Evolutionary conservation across 352 stramenopile genomes (phyloP), one percentile per base, ranked within the genome.

Genomic region (Pythium grandisporangium): DNA sequence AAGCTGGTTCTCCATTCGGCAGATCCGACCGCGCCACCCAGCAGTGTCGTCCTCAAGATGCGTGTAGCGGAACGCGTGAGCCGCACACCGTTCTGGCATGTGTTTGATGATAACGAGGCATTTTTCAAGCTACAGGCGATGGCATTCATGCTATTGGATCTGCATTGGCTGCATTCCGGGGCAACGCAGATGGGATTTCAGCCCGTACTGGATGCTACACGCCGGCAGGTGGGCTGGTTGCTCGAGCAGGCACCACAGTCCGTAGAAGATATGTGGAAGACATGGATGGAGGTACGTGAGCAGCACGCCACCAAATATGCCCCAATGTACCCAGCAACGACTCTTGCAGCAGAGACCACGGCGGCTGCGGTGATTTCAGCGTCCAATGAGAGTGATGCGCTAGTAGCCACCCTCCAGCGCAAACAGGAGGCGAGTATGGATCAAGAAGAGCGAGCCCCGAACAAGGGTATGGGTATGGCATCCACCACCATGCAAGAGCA

Each of bases 121-220:
- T 82, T 92, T 22, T 69, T 64, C 33, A 82, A 88, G 63, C 55
- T 91, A 23, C 75, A 87, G 24, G 61, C 68, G n/a, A 88, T 91
- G 78, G 70, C 77, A 25, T 91, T 91, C 52, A 88, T 87, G 78
- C 56, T 89, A 42, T 58, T 91, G 27, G 75, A 91, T 37, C 46
- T 91, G 30, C 75, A 91, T 50, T 89, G 72, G 75, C 54, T 89
- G 27, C 72, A 84, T 53, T 84, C 75, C 4, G 78, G 75, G 12
- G 75, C 75, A 12, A 89, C 75, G 24, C 78, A 91, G 38, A 89
- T 91, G 78, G 75, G 78, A 2, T 91, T 91, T 56, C 70, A 89
- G 42, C 73, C 78, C 2, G 70, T 89, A 25, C 48, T 89, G 22
- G 78, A 92, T 48, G 66, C 75, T 16, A 92, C 75, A 11, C 62